Evolutionary conservation across 148 eudicot species (phyloP), one percentile per base, ranked within the genome.

Genomic region (Silene latifolia): DNA sequence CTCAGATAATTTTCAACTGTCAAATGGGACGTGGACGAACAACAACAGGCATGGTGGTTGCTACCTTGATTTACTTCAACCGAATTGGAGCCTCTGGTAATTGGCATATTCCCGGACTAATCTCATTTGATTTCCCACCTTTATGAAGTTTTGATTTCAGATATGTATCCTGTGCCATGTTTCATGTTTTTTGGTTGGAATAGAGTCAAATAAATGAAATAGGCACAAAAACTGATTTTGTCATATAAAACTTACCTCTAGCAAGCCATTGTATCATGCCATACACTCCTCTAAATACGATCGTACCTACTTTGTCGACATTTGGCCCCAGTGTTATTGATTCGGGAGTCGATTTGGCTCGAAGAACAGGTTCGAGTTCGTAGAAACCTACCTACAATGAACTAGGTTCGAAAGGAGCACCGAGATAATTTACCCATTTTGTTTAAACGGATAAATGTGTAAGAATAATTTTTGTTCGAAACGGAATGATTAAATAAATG

Each of bases 11-110:
- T 62, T 93, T 93, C 80, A 93, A 93, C 82, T 93, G 98, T 80
- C 98, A 93, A 91, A 93, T 93, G 98, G 98, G 98, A 53, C 97
- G 98, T 74, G 98, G 98, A 75, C 85, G 98, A 68, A 93, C 98
- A 57, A 93, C 98, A 35, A 93, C 98, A 17, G 98, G 98, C 79
- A 93, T 93, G 98, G 98, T 93, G 90, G 89, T 93, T 79, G 98
- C 98, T 74, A 93, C 97, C 65, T 85, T 93, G 88, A 86, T 93
- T 62, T 91, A 88, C 85, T 78, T 86, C 29, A 88, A 87, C 69
- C 89, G 97, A 77, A 89, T 91, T 72, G 98, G 97, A 72, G 91
- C 90, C 74, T 93, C 91, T 74, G 98, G 98, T 93, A 91, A 77
- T 74, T 67, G 12, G n/a, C 56, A 60, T 46, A 70, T 69, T 60